phyloP scores from a whole-genome alignment of 768 basidiomycete genomes.

The Lactarius vividus region DNA sequence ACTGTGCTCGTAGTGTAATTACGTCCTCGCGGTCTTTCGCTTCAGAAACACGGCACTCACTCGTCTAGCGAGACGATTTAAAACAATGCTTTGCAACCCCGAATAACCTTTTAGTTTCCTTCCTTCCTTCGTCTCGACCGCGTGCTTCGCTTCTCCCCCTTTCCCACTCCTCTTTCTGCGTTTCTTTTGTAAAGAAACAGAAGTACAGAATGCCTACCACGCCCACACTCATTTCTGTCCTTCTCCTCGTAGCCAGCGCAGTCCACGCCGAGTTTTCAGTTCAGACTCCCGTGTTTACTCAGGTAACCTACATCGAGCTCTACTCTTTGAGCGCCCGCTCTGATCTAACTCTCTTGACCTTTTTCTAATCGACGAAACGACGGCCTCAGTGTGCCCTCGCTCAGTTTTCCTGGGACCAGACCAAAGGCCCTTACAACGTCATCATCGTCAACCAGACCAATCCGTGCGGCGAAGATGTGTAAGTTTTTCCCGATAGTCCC shows the following conservation, averaged over 20 bases:
- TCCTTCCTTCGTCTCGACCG: slow-evolving; percentile 24
- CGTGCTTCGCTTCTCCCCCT: slow-evolving; percentile 31
- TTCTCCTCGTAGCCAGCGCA: slow-evolving; percentile 55
- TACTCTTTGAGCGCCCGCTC: neutral
- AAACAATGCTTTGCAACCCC: too few species aligned
- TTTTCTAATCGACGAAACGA: slow-evolving; percentile 1
- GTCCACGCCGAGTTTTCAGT: slow-evolving; percentile 56
- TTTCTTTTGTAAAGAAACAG: slow-evolving; percentile 11
- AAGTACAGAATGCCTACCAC: slow-evolving; percentile 66
- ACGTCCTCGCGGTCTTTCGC: slow-evolving; percentile 34
- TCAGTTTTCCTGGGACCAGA: slow-evolving; percentile 51
- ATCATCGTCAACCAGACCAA: slow-evolving; percentile 50
- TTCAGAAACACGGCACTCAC: slow-evolving; percentile 11
- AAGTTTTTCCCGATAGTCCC: slow-evolving; percentile 29
- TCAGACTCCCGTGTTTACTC: slow-evolving; percentile 47
- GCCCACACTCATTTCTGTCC: slow-evolving; percentile 70
- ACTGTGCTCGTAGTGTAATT: slow-evolving; percentile 68
- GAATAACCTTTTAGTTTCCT: neutral
- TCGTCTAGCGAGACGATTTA: too few species aligned
- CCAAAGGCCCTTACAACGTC: slow-evolving; percentile 54
- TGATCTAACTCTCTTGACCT: neutral
- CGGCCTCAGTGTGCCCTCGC: slow-evolving; percentile 49
- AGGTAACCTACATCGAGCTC: slow-evolving; percentile 40
- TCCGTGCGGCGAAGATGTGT: slow-evolving; percentile 62
- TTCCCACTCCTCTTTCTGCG: slow-evolving; percentile 2